phyloP scores from a whole-genome alignment of 2,329 filamentous ascomycete species.

The Sclerotinia trifoliorum region DNA sequence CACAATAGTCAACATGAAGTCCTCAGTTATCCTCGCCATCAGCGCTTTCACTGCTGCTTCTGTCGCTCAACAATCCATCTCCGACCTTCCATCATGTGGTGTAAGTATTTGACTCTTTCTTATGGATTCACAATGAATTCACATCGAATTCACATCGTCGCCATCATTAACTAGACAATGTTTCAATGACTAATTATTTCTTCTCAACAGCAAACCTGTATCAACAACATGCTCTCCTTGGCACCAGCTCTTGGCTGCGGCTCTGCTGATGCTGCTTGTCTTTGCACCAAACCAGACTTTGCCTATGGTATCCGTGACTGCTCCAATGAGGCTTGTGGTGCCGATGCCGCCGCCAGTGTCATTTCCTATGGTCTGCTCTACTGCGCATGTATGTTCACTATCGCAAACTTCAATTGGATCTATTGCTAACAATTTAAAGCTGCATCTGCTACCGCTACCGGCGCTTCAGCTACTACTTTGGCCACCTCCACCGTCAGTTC shows the following conservation, averaged over 20 bases:
- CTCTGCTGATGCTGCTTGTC: conserved; percentile 42
- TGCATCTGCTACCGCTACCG: conserved; percentile 18
- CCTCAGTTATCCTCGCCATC: conserved; percentile 32
- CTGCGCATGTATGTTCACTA: conserved; percentile 32
- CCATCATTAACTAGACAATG: neutral
- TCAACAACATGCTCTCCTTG: conserved; percentile 48
- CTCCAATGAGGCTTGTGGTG: conserved; percentile 45
- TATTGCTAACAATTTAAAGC: neutral
- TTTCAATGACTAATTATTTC: conserved; percentile 26
- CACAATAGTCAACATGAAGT: conserved; percentile 37
- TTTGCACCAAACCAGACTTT: conserved; percentile 47
- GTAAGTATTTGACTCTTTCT: conserved; percentile 32
- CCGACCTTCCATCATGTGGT: conserved; percentile 37
- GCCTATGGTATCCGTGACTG: conserved; percentile 50
- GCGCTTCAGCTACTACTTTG: conserved; percentile 20
- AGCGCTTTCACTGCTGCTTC: conserved; percentile 33
- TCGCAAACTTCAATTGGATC: neutral
- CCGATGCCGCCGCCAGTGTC: conserved; percentile 31
- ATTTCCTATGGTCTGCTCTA: conserved; percentile 36
- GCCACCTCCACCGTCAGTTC: conserved; percentile 19
- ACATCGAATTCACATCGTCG: neutral
- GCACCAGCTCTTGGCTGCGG: conserved; percentile 45
- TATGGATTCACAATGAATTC: neutral
- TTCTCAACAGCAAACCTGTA: conserved; percentile 41
- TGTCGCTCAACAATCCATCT: conserved; percentile 34